Evolutionary conservation across 768 basidiomycete genomes (phyloP).

Genomic region (Ramaria sp.): DNA sequence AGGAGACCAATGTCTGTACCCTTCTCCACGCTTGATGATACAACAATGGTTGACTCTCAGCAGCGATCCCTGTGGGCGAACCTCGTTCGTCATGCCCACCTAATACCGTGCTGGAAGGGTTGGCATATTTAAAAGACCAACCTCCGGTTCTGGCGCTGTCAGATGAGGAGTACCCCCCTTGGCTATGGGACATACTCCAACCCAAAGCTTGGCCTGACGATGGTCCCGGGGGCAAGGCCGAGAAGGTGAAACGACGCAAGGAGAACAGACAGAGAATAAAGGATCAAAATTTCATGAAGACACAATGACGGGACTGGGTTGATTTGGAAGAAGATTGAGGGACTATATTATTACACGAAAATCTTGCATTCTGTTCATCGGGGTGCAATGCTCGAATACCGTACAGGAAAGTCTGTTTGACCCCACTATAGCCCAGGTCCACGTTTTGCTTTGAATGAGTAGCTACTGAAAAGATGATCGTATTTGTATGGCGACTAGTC

Average conservation of each 20-base stretch:
- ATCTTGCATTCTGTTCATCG: no score
- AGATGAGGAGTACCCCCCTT: constrained; percentile 80
- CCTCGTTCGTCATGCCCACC: constrained; percentile 50
- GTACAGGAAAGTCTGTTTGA: no score
- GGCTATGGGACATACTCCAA: constrained; percentile 75
- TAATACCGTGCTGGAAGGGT: constrained; percentile 68
- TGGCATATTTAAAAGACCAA: constrained; percentile 78
- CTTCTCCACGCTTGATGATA: background rate
- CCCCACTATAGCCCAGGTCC: no score
- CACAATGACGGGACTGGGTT: constrained; percentile 36
- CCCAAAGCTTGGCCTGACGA: constrained; percentile 54
- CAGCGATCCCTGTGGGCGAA: background rate
- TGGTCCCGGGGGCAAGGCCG: constrained; percentile 60
- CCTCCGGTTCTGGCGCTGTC: constrained; percentile 61
- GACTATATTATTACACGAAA: background rate
- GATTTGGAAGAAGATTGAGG: background rate
- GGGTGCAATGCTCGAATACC: no score
- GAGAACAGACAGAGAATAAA: constrained; percentile 62
- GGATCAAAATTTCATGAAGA: constrained; percentile 79
- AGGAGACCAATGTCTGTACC: background rate
- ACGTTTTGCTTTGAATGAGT: no score
- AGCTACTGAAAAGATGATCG: no score
- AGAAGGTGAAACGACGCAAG: constrained; percentile 39
- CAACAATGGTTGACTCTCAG: background rate
- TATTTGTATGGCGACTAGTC: no score